Conservation (phyloP, 768 basidiomycete genomes). For the Mycena galericulata region DNA sequence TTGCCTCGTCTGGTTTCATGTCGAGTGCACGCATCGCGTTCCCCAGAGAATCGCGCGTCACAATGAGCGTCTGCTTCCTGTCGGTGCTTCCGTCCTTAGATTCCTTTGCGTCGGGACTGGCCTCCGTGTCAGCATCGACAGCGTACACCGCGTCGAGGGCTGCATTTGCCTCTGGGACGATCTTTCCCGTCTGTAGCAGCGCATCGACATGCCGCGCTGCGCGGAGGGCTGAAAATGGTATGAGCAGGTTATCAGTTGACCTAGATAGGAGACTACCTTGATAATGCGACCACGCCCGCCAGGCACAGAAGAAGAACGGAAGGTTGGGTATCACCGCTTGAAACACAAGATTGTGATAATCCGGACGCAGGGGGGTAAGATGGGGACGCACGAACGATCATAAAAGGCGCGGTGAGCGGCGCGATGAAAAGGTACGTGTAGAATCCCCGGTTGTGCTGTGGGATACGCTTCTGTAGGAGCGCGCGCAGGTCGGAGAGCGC, state of each 20-base stretch:
- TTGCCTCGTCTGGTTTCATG: conserved; percentile 28
- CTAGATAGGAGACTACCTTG: conserved; percentile 60
- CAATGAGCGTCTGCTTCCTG: conserved; percentile 8
- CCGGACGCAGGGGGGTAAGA: background rate
- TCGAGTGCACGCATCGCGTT: conserved; percentile 31
- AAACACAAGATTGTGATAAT: background rate
- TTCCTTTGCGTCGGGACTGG: conserved; percentile 34
- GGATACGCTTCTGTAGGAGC: conserved; percentile 66
- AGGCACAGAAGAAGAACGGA: conserved; percentile 87
- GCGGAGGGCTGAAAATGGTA: conserved; percentile 67
- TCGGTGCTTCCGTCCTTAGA: background rate
- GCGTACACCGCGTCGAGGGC: conserved; percentile 66
- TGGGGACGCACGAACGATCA: conserved; percentile 75
- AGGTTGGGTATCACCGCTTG: conserved; percentile 85
- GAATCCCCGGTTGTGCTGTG: conserved; percentile 75
- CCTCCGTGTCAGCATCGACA: background rate
- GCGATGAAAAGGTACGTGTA: conserved; percentile 72
- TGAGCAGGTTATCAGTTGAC: background rate
- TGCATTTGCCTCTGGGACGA: conserved; percentile 66
- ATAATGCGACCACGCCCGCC: conserved; percentile 90
- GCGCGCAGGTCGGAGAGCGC: conserved; percentile 61
- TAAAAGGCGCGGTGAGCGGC: conserved; percentile 82
- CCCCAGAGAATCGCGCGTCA: conserved; percentile 30
- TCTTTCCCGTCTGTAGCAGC: conserved; percentile 65
- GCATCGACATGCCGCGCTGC: conserved; percentile 64